phyloP scores from a whole-genome alignment of 2,329 filamentous ascomycete species.

The Ascochyta rabiei region DNA sequence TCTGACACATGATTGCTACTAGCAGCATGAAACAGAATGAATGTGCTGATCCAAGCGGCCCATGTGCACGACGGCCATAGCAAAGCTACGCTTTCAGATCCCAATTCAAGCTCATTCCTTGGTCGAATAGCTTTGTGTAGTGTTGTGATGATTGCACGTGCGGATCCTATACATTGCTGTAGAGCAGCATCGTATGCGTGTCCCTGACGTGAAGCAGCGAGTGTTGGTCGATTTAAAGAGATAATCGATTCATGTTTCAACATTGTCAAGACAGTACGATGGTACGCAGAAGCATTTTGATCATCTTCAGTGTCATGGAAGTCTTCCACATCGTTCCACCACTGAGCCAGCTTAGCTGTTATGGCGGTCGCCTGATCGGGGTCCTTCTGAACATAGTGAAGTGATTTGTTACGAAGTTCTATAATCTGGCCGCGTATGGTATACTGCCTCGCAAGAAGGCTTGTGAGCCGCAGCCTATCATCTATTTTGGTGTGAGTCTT shows the following conservation, averaged over 20 bases:
- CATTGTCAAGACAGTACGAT: constrained; percentile 52
- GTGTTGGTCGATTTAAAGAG: constrained; percentile 57
- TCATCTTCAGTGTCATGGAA: constrained; percentile 49
- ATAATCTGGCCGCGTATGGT: constrained; percentile 58
- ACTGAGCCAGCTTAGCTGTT: constrained; percentile 57
- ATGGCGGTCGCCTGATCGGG: constrained; percentile 54
- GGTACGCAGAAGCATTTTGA: constrained; percentile 36
- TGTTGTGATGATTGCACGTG: constrained; percentile 55
- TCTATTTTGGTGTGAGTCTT: constrained; percentile 11
- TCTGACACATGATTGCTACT: constrained; percentile 53
- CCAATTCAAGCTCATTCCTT: constrained; percentile 19
- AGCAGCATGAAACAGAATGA: constrained; percentile 59
- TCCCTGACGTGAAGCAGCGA: constrained; percentile 54
- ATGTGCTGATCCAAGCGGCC: constrained; percentile 61
- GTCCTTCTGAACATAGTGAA: constrained; percentile 54
- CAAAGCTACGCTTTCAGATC: constrained; percentile 41
- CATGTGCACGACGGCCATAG: constrained; percentile 61
- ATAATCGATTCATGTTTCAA: constrained; percentile 59
- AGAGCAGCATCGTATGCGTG: constrained; percentile 56
- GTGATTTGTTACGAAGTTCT: constrained; percentile 60
- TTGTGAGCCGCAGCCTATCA: constrained; percentile 22
- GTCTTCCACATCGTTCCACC: constrained; percentile 62
- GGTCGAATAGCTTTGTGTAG: constrained; percentile 41
- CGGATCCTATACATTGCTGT: constrained; percentile 59
- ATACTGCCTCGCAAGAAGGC: constrained; percentile 55